phyloP scores from a whole-genome alignment of 306 rosid species.

The Mucuna pruriens region DNA sequence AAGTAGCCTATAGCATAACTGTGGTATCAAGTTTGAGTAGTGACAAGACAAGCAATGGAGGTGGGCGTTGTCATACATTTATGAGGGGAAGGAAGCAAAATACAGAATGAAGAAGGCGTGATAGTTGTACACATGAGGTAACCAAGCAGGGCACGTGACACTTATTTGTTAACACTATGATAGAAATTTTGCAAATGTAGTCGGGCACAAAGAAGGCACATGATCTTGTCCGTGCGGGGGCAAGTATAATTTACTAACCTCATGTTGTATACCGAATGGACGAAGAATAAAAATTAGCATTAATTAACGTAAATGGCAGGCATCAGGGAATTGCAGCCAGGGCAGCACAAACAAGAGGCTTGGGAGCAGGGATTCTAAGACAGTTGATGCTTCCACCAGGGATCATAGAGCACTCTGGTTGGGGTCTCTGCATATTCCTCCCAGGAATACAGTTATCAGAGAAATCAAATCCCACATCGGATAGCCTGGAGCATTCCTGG shows the following conservation, averaged over 20 bases:
- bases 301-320: conserved; percentile 28
- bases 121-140: background rate
- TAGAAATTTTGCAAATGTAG: background rate
- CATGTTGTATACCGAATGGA: conserved; percentile 27
- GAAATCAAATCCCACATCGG: conserved; percentile 79
- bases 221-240: conserved; percentile 24
- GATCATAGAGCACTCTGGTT: conserved; percentile 74
- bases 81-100: conserved; percentile 4
- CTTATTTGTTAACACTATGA: conserved; percentile 25
- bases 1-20: background rate
- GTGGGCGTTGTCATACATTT: background rate
- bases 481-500: conserved; percentile 62
- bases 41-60: conserved; percentile 5
- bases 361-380: conserved; percentile 71
- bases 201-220: conserved; percentile 28
- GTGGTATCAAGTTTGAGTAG: background rate
- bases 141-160: conserved; percentile 42
- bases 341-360: conserved; percentile 69
- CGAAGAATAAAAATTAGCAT: conserved; percentile 36
- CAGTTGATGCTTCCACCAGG: conserved; percentile 83
- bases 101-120: background rate
- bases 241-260: conserved; percentile 21
- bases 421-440: conserved; percentile 75
- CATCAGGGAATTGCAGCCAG: conserved; percentile 46
- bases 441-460: conserved; percentile 87